Evolutionary conservation across 2,329 filamentous ascomycete genomes (phyloP).

Genomic region (Capronia epimyces): DNA sequence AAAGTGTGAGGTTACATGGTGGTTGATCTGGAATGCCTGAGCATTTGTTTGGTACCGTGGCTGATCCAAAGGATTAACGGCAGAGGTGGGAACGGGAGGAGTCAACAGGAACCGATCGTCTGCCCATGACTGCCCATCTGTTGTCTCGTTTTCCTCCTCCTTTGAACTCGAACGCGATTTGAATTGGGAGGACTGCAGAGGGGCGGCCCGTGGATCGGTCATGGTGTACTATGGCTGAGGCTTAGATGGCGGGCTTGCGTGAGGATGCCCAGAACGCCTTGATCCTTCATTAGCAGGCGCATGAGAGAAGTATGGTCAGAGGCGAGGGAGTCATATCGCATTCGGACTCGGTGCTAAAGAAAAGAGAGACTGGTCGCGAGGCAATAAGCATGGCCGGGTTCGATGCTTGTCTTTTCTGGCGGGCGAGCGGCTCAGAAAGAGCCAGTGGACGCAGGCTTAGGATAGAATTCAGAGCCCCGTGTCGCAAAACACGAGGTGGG

Average conservation of each 20-base stretch:
- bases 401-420: neutral
- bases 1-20: constrained; percentile 22
- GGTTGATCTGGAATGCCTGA: constrained; percentile 15
- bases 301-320: constrained; percentile 5
- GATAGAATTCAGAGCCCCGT: neutral
- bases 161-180: neutral
- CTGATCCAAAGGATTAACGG: constrained; percentile 18
- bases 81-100: constrained; percentile 14
- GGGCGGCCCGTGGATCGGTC: constrained; percentile 11
- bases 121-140: constrained; percentile 4
- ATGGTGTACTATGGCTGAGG: constrained; percentile 12
- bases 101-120: constrained; percentile 22
- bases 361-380: neutral
- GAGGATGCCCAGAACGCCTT: neutral
- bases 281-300: constrained; percentile 16
- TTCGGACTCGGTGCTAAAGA: neutral
- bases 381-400: neutral
- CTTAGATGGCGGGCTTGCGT: too few relatives aligned
- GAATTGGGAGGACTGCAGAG: constrained; percentile 7
- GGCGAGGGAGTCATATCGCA: neutral
- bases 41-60: constrained; percentile 13
- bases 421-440: neutral
- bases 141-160: constrained; percentile 2
- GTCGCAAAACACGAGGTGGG: neutral
- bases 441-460: neutral